Base-by-base conservation (phyloP, 306 rosid species). In the Inga oerstediana region DNA sequence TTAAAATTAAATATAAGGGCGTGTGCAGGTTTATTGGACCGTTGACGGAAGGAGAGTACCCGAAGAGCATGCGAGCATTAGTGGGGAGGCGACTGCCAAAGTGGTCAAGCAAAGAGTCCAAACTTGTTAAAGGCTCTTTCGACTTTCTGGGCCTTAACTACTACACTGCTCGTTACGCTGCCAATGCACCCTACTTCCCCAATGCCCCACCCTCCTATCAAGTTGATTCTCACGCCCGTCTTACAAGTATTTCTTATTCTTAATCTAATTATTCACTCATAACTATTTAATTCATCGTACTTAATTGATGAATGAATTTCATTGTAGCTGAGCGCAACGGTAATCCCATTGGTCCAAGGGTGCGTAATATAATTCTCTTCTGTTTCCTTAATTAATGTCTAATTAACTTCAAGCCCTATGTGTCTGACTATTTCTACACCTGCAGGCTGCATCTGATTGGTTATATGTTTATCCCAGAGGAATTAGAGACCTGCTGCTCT, bases 341-440 rank as follows among this genome's bases (percentile, higher is more conserved):
- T 10, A 81, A 35, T 15, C 66, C 80, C 16, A 85, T 85, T 39
- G 88, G 88, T 51, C n/a, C 46, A 71, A 85, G 44, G 32, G 88
- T 85, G 52, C 6, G n/a, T 52, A 54, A 10, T 45, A 45, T 48
- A 11, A 3, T 48, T 10, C 5, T 20, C 4, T 7, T 19, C 3
- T 8, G 0, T 5, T n/a, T 56, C 3, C 10, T 56, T 56, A 5
- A 52, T 16, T 16, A 5, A 15, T 16, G 2, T 17, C 2, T 51
- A 10, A 10, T 11, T 2, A 52, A 0, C 59, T 52, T 52, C n/a
- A 52, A 52, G 56, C 56, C 1, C 20, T 17, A 49, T 4, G 3
- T 12, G 6, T 4, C 17, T 52, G 6, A 15, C 17, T 27, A 27
- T 64, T 22, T 27, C 8, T 13, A 27, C 12, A 0, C 44, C 8